phyloP scores from a whole-genome alignment of 371 early-diverging fungal species.

The Syncephalastrum sp. region DNA sequence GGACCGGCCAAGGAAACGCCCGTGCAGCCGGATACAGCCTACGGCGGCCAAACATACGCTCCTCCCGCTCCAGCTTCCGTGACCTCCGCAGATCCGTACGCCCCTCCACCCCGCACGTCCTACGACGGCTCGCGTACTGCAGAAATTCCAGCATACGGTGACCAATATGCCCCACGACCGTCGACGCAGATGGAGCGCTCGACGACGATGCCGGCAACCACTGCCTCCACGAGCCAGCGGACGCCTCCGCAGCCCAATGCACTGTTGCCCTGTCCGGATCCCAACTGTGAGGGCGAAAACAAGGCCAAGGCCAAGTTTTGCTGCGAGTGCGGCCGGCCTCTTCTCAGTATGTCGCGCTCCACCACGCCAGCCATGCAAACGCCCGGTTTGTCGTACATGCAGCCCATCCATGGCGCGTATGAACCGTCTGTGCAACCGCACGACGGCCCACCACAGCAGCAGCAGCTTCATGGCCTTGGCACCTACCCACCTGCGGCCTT shows the following conservation, averaged over 20 bases:
- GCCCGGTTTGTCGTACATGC: neutral
- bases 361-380: conserved; percentile 33
- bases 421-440: neutral
- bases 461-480: conserved; percentile 2
- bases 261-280: conserved; percentile 51
- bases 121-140: neutral
- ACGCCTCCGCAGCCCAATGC: conserved; percentile 31
- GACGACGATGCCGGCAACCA: conserved; percentile 20
- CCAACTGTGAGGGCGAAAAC: conserved; percentile 63
- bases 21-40: neutral
- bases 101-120: neutral
- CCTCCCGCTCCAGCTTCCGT: conserved; percentile 4
- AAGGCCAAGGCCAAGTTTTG: conserved; percentile 70
- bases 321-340: conserved; percentile 66
- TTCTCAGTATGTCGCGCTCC: conserved; percentile 45
- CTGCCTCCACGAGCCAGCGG: conserved; percentile 18
- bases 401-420: neutral
- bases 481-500: conserved; percentile 5
- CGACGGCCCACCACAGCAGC: neutral
- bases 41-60: neutral
- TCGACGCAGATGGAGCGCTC: conserved; percentile 9
- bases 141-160: neutral
- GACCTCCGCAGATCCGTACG: neutral
- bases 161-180: neutral
- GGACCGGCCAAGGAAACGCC: conserved; percentile 6